phyloP scores from a whole-genome alignment of 225 moss, liverwort and hornwort species.

The Pseudisothecium myosuroides region DNA sequence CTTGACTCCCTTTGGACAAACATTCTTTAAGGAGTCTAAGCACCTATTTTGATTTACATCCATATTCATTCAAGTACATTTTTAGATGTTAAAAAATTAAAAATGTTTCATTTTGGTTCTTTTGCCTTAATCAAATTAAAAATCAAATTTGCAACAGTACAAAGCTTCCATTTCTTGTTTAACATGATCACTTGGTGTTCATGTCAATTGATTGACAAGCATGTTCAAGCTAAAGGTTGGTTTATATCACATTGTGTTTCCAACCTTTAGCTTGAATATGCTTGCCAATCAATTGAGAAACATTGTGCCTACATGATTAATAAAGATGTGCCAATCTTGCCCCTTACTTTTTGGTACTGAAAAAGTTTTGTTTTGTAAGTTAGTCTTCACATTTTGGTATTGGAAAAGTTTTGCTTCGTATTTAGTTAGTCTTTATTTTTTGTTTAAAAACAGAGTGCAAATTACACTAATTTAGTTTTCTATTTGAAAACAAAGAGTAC shows the following conservation, averaged over 20 bases:
- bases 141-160: no score
- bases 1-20: not conserved
- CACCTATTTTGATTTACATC: not conserved
- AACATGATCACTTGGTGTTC: not conserved
- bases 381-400: not conserved
- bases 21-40: not conserved
- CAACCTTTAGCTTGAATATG: not conserved
- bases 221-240: not conserved
- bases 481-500: not conserved
- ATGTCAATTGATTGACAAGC: not conserved
- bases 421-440: no score
- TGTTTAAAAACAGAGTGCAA: no score
- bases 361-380: not conserved
- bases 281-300: not conserved
- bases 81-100: not conserved
- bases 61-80: not conserved
- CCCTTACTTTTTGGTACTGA: not conserved
- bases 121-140: no score
- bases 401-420: not conserved
- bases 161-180: not conserved
- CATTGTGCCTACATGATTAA: rapidly evolving
- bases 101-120: not conserved
- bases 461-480: not conserved
- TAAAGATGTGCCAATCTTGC: not conserved
- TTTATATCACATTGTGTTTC: not conserved